phyloP scores from a whole-genome alignment of 805 yeast genomes.

The Kodamaea fukazawae region DNA sequence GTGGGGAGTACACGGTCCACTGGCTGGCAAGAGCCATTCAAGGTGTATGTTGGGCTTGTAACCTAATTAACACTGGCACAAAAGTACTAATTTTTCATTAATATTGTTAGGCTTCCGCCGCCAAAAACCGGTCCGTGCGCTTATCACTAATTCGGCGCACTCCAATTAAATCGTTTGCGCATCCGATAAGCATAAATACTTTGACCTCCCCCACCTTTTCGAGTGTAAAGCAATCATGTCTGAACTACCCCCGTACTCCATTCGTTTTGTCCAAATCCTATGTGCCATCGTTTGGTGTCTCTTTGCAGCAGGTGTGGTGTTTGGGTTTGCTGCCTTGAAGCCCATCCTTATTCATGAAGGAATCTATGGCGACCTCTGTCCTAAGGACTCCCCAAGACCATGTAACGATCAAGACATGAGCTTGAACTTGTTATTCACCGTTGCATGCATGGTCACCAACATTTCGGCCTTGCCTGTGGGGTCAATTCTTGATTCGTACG shows the following conservation, averaged over 20 bases:
- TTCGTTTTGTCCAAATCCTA: slow-evolving; percentile 33
- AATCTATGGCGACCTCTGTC: slow-evolving; percentile 44
- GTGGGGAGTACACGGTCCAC: too few relatives aligned
- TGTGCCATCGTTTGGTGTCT: slow-evolving; percentile 57
- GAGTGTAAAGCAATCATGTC: slow-evolving; percentile 1
- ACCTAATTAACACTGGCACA: too few relatives aligned
- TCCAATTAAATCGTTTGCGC: not conserved
- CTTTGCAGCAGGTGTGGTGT: slow-evolving; percentile 56
- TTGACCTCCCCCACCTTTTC: too few relatives aligned
- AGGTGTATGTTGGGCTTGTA: too few relatives aligned
- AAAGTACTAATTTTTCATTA: not conserved
- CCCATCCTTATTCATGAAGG: slow-evolving; percentile 50
- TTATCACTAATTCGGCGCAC: not conserved
- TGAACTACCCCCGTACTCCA: slow-evolving; percentile 9
- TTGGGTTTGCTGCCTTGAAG: slow-evolving; percentile 59
- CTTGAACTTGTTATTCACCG: slow-evolving; percentile 77
- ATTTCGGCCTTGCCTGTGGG: slow-evolving; percentile 83
- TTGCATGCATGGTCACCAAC: slow-evolving; percentile 85
- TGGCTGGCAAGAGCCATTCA: too few relatives aligned
- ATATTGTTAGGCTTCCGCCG: not conserved
- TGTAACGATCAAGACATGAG: slow-evolving; percentile 82
- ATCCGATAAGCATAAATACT: not conserved
- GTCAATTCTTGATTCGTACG: slow-evolving; percentile 67
- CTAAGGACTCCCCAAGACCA: slow-evolving; percentile 19
- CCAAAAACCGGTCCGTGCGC: not conserved